phyloP scores from a whole-genome alignment of 2,329 filamentous ascomycete species.

The Chrysoporthe cubensis region DNA sequence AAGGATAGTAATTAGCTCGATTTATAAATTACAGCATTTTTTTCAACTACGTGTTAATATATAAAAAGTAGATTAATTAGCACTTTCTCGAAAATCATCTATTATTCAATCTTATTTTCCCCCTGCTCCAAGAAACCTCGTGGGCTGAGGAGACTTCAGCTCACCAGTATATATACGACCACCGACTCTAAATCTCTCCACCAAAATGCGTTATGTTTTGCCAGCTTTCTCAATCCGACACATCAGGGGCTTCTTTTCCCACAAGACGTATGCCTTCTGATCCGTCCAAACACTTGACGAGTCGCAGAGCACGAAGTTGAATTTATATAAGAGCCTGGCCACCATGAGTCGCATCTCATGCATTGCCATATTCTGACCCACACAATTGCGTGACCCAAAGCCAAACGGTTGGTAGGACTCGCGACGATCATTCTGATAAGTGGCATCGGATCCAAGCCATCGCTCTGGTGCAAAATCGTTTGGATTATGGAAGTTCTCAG shows the following conservation, averaged over 20 bases:
- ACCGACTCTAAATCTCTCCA: no score
- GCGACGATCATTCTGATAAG: not conserved
- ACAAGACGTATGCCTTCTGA: conserved; percentile 5
- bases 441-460: conserved; percentile 34
- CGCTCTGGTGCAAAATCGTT: conserved; percentile 38
- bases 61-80: no score
- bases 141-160: no score
- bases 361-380: conserved; percentile 22
- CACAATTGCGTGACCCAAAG: conserved; percentile 28
- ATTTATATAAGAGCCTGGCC: not conserved
- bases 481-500: conserved; percentile 36
- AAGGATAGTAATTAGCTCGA: no score
- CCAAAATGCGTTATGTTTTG: no score
- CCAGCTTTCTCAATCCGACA: not conserved
- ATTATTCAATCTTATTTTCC: no score
- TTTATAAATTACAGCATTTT: no score
- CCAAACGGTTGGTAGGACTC: conserved; percentile 28
- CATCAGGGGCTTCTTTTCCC: conserved; percentile 12
- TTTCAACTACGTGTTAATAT: no score
- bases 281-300: not conserved
- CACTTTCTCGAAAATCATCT: no score
- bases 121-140: no score
- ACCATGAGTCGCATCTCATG: conserved; percentile 3
- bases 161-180: no score
- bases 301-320: conserved; percentile 5